Evolutionary conservation across 2,329 filamentous ascomycete genomes (phyloP), one percentile per base, ranked within the genome.

Genomic region (Seiridium unicorne): DNA sequence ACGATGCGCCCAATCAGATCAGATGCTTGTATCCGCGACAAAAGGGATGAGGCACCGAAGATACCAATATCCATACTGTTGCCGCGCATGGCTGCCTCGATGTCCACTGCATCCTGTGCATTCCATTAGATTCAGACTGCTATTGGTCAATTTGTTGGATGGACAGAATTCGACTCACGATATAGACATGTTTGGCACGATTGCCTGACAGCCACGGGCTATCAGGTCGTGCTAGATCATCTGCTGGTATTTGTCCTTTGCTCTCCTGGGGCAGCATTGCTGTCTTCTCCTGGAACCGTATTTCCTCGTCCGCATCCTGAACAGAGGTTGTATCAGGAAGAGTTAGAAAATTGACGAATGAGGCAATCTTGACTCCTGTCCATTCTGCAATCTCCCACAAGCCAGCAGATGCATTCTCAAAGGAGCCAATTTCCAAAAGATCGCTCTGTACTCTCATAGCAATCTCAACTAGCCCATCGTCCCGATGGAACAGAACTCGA

Each of bases 341-440:
- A 56, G 80, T 86, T 18, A 96, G 73, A 64, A 96, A 95, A 71
- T 97, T 97, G 67, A 97, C 86, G 75, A 91, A 94, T 0, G 84
- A 87, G 65, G 90, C 84, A 1, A 96, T 73, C 58, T 74, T 78
- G 2, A 92, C 75, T 0, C 89, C 89, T 0, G 91, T 94, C 92
- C 92, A 97, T 13, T 81, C 73, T 26, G 80, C 74, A 44, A 97
- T 88, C 71, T 96, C 88, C 76, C 84, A 85, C 1, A 97, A 76
- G 1, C 86, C 86, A 0, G 86, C 86, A 1, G 77, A 77, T 0
- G 84, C 81, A 68, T 86, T 86, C 51, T 79, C 81, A 2, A 75
- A 73, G 34, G 65, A 80, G 26, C 81, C 82, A 42, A 97, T 88
- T 3, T 77, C 71, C 42, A 83, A 77, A 0, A 97, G 74, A 67